Conservation (phyloP, 2,329 filamentous ascomycete genomes). For the Zelopaecilomyces penicillatus region DNA sequence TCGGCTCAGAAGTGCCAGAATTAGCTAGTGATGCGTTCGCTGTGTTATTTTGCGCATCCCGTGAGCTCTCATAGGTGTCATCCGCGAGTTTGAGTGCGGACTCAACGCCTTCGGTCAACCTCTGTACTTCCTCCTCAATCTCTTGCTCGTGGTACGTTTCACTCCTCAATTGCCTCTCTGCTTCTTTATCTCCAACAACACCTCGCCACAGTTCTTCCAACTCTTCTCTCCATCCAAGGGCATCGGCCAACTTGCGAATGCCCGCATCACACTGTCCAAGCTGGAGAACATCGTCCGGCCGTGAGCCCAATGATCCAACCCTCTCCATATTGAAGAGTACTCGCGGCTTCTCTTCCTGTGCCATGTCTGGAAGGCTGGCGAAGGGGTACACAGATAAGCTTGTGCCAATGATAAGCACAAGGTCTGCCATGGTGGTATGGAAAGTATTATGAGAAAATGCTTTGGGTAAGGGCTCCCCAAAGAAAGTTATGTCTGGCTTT, state of each 20-base stretch:
- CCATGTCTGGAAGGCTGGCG: conserved; percentile 64
- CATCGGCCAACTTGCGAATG: conserved; percentile 67
- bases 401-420: conserved; percentile 81
- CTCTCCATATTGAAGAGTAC: conserved; percentile 80
- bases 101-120: conserved; percentile 28
- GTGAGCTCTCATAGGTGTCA: conserved; percentile 4
- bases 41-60: neutral
- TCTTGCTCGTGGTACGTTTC: conserved; percentile 22
- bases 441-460: conserved; percentile 27
- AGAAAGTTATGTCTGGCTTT: conserved; percentile 94
- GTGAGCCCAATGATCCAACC: conserved; percentile 69
- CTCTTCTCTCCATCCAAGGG: conserved; percentile 78
- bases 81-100: conserved; percentile 23
- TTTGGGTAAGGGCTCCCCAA: conserved; percentile 59
- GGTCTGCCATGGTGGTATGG: conserved; percentile 56
- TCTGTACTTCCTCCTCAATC: conserved; percentile 37
- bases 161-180: conserved; percentile 36
- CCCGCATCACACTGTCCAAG: conserved; percentile 79
- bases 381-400: conserved; percentile 86
- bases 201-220: conserved; percentile 67
- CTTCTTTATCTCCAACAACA: conserved; percentile 54
- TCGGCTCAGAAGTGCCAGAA: too few species aligned
- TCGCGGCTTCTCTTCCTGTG: conserved; percentile 55
- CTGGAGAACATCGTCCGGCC: conserved; percentile 75
- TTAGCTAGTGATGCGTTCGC: neutral